Percentiles rank a stretch among this genome's conserved stretches.
Conservation (phyloP, 495 filamentous ascomycete genomes). For the Tuber melanosporum region DNA sequence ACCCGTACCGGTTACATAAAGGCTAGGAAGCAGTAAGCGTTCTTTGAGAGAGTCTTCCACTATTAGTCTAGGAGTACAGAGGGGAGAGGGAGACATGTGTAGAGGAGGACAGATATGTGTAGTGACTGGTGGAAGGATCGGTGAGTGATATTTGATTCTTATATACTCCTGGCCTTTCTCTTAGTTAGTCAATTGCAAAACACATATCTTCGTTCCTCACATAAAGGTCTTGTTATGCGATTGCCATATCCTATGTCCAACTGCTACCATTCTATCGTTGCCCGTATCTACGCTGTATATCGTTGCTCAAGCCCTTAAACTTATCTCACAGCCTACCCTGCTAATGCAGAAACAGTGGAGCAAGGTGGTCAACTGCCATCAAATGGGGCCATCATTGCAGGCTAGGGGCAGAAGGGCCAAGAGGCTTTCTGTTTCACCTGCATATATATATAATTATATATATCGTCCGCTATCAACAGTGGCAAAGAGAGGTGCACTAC, state of each 20-base stretch:
- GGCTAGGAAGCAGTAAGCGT: too few relatives aligned
- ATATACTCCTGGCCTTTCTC: neutral
- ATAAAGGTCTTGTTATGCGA: neutral
- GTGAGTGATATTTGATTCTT: neutral
- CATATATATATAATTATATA: too few relatives aligned
- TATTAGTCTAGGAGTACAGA: neutral
- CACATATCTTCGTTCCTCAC: neutral
- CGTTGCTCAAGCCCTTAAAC: neutral
- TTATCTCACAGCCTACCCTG: neutral
- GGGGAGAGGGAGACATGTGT: neutral
- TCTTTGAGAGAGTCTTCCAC: neutral
- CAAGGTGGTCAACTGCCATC: too few relatives aligned
- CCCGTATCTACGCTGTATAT: neutral
- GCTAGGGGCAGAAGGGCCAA: too few relatives aligned
- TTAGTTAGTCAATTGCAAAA: neutral
- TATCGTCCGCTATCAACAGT: too few relatives aligned
- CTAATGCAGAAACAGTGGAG: too few relatives aligned
- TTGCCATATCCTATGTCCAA: neutral
- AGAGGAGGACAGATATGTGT: neutral
- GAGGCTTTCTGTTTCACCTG: too few relatives aligned
- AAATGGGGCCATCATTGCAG: too few relatives aligned
- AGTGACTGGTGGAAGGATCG: neutral
- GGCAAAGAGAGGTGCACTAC: too few relatives aligned
- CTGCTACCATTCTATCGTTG: neutral
- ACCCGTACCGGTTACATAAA: too few relatives aligned